A percentile compares a stretch with the other conserved stretches of the same genome.
Conservation (phyloP, 148 eudicot species). For the Fagopyrum homotropicum region DNA sequence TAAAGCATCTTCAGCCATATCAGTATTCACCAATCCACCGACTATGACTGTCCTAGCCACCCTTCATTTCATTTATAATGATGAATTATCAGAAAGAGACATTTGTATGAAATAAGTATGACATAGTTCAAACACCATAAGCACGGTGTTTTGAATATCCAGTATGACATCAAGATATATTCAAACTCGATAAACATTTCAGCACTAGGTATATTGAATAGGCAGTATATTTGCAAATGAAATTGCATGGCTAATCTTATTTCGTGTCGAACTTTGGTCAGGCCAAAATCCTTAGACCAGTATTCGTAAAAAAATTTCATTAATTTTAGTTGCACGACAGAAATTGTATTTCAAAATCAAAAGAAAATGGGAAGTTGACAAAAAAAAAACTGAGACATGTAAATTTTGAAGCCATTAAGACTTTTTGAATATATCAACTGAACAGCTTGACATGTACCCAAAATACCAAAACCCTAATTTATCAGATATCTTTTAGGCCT, state of each 20-base stretch:
- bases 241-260: not conserved
- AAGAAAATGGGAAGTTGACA: not conserved
- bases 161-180: not conserved
- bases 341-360: not conserved
- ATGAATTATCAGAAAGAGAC: slow-evolving; percentile 3
- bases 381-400: slow-evolving; percentile 3
- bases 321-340: not conserved
- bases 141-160: not conserved
- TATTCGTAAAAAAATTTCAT: not conserved
- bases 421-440: not conserved
- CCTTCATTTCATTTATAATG: slow-evolving; percentile 28
- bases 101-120: not conserved
- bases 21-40: slow-evolving; percentile 62
- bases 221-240: too few relatives aligned
- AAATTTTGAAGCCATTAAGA: not conserved
- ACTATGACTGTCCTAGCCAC: slow-evolving; percentile 89
- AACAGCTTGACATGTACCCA: not conserved
- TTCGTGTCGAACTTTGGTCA: not conserved
- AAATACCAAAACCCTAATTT: not conserved
- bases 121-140: not conserved
- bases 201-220: too few relatives aligned
- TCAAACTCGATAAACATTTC: too few relatives aligned
- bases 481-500: not conserved
- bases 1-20: slow-evolving; percentile 70
- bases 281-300: not conserved